Conservation (phyloP, 2,329 filamentous ascomycete genomes). For the Hymenoscyphus infarciens region DNA sequence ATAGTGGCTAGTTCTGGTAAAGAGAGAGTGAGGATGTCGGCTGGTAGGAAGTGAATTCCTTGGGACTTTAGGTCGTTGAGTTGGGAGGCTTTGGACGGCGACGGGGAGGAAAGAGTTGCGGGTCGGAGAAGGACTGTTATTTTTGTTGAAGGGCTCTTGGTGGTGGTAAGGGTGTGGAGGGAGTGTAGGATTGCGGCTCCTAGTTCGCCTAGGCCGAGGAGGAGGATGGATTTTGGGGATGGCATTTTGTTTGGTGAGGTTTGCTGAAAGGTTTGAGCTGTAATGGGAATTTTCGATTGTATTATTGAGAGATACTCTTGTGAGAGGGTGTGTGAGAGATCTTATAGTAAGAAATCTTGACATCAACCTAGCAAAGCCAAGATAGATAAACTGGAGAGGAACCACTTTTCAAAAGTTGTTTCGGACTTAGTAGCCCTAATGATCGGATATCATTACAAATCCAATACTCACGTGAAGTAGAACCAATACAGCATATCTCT, state of each 20-base stretch:
- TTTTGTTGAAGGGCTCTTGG: conserved; percentile 35
- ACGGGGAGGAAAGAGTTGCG: conserved; percentile 40
- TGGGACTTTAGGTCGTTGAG: conserved; percentile 33
- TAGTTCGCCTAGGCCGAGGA: conserved; percentile 64
- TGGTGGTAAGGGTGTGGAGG: conserved; percentile 41
- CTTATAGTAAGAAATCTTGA: too few species aligned
- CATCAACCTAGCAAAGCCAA: background rate
- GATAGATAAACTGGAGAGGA: background rate
- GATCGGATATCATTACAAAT: background rate
- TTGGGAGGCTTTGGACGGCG: conserved; percentile 45
- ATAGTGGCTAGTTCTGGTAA: conserved; percentile 39
- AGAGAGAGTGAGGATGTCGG: conserved; percentile 36
- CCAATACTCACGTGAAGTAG: background rate
- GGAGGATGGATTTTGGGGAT: conserved; percentile 41
- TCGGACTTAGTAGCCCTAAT: background rate
- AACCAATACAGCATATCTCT: too few species aligned
- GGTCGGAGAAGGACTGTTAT: conserved; percentile 53
- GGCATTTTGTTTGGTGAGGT: background rate
- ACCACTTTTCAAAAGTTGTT: background rate
- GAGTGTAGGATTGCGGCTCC: conserved; percentile 53
- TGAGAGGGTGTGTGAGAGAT: too few species aligned
- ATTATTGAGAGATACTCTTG: background rate
- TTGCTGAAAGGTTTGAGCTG: background rate
- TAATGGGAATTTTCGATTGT: background rate
- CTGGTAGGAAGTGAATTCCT: conserved; percentile 20